Evolutionary conservation across 129 eudicot genomes (phyloP), one percentile per base, ranked within the genome.

Genomic region (Apium graveolens): DNA sequence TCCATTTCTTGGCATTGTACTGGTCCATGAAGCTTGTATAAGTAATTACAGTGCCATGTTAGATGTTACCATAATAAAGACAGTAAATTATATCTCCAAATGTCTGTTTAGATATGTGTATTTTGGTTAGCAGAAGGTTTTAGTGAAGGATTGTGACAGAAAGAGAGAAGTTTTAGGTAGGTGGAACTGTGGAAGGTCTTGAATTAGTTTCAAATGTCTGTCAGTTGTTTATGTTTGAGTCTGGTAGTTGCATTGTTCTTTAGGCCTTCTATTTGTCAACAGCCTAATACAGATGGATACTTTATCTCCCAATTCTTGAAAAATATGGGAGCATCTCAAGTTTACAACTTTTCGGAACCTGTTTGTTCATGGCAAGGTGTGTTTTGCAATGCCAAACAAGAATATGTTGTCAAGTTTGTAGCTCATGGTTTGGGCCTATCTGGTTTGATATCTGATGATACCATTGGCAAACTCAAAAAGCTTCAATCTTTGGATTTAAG

Each of bases 281-380:
- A 75, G 71, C 91, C 90, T 80, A 92, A 92, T 63, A 88, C 97
- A 83, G 97, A 92, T 87, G 96, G 80, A 76, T 90, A 82, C 81
- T 92, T 86, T 76, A 82, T 92, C 70, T 81, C 88, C 80, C 85
- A 83, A n/a, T 92, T 92, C 83, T 84, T 92, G 80, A 79, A 85
- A 69, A 88, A 85, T 68, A 92, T 90, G 97, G 96, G 97, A 49
- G 42, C 92, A 38, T 46, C 82, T 55, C 80, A 85, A 76, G 78
- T 72, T 82, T 77, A 84, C 81, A 89, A 87, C 78, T 90, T 84
- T 73, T 86, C 96, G 41, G 80, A 88, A 35, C 78, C 87, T 71
- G 86, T 85, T 78, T 92, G 97, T 87, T 86, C 90, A 79, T 92
- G 96, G 97, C 80, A 82, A 75, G 85, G 85, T 48, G 93, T 90